These are phyloP conservation scores for Nakataea oryzae DNA, from an alignment of 2,329 filamentous ascomycete genomes.

Conservation along the genomic window DNA sequence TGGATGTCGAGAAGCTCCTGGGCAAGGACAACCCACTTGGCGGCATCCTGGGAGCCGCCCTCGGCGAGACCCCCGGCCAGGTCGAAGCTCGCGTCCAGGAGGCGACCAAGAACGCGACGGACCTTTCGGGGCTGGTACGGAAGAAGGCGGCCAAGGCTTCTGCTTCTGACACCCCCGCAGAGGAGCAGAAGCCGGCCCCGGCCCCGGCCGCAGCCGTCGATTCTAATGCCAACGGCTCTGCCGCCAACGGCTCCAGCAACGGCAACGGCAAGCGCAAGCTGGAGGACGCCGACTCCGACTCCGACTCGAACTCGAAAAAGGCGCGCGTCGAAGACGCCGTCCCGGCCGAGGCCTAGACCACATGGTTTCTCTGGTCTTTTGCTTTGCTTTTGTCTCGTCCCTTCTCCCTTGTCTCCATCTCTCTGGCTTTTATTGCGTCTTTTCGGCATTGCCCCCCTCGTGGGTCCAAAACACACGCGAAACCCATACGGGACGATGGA, in stretches of 20 bases:
- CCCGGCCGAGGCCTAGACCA: background rate
- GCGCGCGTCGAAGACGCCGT: background rate
- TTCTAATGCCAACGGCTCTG: slow-evolving; percentile 17
- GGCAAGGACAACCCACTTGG: slow-evolving; percentile 31
- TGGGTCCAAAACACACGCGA: background rate
- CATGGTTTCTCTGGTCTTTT: background rate
- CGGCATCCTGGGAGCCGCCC: slow-evolving; percentile 52
- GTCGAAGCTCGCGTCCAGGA: slow-evolving; percentile 58
- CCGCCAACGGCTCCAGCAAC: slow-evolving; percentile 33
- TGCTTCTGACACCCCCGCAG: slow-evolving; percentile 12
- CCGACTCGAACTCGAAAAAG: background rate
- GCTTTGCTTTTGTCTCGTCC: background rate
- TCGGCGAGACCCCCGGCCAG: slow-evolving; percentile 51
- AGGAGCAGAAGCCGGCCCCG: slow-evolving; percentile 13
- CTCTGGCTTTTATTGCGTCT: background rate
- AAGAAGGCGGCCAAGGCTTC: slow-evolving; percentile 39
- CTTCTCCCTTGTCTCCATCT: background rate
- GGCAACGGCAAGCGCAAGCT: slow-evolving; percentile 11
- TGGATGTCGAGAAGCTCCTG: slow-evolving; percentile 45
- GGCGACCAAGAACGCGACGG: slow-evolving; percentile 63
- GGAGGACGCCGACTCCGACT: slow-evolving; percentile 10
- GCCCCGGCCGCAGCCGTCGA: too few species aligned
- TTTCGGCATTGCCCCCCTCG: background rate
- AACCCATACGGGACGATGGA: background rate
- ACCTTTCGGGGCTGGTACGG: slow-evolving; percentile 64